These are phyloP conservation scores for Vitellaria paradoxa DNA, from an alignment of 179 eudicot species.

Conservation along the genomic window DNA sequence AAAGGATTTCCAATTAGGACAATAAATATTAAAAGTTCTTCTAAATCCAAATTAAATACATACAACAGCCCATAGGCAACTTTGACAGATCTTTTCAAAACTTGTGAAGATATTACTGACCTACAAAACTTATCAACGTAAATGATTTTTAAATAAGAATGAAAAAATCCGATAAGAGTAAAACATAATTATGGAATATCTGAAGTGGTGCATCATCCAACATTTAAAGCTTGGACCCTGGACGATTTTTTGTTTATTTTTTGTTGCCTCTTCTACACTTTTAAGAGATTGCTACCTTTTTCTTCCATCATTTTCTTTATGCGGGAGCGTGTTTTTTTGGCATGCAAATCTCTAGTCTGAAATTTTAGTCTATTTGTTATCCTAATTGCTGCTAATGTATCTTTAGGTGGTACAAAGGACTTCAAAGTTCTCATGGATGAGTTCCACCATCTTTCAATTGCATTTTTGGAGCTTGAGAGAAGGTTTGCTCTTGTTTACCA, in stretches of 20 bases:
- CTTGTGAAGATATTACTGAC: too few relatives aligned
- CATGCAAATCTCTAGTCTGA: neutral
- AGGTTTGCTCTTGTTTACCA: conserved; percentile 37
- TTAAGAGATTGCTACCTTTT: neutral
- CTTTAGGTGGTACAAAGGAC: conserved; percentile 79
- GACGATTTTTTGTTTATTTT: neutral
- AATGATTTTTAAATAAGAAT: too few relatives aligned
- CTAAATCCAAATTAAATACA: too few relatives aligned
- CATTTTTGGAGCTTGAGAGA: conserved; percentile 83
- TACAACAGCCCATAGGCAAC: too few relatives aligned
- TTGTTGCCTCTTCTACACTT: neutral
- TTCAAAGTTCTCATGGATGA: conserved; percentile 95
- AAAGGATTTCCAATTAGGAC: too few relatives aligned
- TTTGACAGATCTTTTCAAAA: too few relatives aligned
- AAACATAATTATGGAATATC: neutral
- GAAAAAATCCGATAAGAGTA: too few relatives aligned
- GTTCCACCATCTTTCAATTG: conserved; percentile 86
- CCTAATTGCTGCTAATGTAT: conserved; percentile 14
- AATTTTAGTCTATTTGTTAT: neutral
- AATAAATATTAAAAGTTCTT: too few relatives aligned
- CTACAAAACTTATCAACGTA: too few relatives aligned
- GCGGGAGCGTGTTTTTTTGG: neutral
- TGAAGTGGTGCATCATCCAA: neutral
- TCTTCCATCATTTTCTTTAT: neutral
- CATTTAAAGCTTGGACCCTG: neutral